Evolutionary conservation across 805 yeast genomes (phyloP).

Genomic region (Candida michaelii): DNA sequence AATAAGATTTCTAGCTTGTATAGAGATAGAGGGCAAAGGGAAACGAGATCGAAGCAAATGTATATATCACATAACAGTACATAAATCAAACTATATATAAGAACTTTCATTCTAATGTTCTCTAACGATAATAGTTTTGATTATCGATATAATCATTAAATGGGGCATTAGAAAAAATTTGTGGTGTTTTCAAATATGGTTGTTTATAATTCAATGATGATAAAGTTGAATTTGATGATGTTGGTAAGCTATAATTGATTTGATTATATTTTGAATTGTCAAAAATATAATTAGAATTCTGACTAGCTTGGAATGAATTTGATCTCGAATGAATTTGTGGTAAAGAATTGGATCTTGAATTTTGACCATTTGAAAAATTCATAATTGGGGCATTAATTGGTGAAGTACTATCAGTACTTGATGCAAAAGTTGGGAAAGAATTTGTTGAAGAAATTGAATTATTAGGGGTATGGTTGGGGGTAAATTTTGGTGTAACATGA

Average conservation of each 20-base stretch:
- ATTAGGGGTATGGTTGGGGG: constrained; percentile 7
- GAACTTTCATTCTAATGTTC: constrained; percentile 6
- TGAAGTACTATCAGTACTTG: constrained; percentile 11
- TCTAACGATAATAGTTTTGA: constrained; percentile 13
- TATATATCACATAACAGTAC: constrained; percentile 19
- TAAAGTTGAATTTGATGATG: constrained; percentile 1
- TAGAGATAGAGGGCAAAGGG: too few relatives aligned
- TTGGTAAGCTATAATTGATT: constrained; percentile 8
- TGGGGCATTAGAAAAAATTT: constrained; percentile 21
- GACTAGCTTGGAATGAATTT: constrained; percentile 14
- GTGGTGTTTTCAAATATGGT: constrained; percentile 16
- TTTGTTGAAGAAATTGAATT: constrained; percentile 8
- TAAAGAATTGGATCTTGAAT: constrained; percentile 15
- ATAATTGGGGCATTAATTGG: constrained; percentile 10
- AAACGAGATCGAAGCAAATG: too few relatives aligned
- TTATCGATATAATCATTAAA: constrained; percentile 15
- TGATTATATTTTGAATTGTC: constrained; percentile 14
- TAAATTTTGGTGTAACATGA: neutral
- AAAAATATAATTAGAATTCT: constrained; percentile 12
- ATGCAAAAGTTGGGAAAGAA: constrained; percentile 8
- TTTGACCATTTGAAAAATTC: constrained; percentile 4
- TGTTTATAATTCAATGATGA: constrained; percentile 10
- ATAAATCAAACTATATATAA: constrained; percentile 12
- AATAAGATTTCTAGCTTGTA: too few relatives aligned
- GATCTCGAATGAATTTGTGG: constrained; percentile 17